A percentile compares a stretch with the other conserved stretches of the same genome.
Conservation (phyloP, 371 early-diverging fungal species). For the Lichtheimia ramosa region DNA sequence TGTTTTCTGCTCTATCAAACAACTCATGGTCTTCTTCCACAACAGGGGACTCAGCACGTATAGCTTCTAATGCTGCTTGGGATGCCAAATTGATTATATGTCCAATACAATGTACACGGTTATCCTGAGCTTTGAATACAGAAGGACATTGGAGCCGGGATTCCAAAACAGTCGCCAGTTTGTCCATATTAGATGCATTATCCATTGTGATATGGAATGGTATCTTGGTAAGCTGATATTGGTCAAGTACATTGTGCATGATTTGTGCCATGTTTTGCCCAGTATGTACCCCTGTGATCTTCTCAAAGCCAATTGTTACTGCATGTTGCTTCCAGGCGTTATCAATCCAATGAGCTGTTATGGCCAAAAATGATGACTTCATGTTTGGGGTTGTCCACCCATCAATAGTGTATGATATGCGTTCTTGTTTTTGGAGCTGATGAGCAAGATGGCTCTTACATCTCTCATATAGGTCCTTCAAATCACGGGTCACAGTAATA, state of each 20-base stretch:
- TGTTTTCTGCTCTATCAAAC: too few species aligned
- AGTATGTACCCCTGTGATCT: neutral
- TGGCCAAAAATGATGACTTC: neutral
- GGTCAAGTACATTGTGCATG: neutral
- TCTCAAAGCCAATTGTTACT: neutral
- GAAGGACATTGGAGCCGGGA: neutral
- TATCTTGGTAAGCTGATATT: too few species aligned
- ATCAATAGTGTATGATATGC: neutral
- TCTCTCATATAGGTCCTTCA: too few species aligned
- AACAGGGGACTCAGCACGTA: too few species aligned
- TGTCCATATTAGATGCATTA: too few species aligned
- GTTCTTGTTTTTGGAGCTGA: too few species aligned
- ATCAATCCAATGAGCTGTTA: neutral
- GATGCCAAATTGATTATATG: neutral
- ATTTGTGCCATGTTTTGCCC: neutral
- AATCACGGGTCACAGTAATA: too few species aligned
- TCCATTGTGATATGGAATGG: too few species aligned
- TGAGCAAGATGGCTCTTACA: too few species aligned
- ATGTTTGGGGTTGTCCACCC: neutral
- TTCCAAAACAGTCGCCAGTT: too few species aligned
- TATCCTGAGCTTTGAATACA: neutral
- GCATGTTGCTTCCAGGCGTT: neutral
- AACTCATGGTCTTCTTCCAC: too few species aligned
- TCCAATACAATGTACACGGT: neutral
- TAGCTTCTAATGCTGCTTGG: neutral